phyloP scores from a whole-genome alignment of 2,329 filamentous ascomycete species.

The Scedosporium boydii region DNA sequence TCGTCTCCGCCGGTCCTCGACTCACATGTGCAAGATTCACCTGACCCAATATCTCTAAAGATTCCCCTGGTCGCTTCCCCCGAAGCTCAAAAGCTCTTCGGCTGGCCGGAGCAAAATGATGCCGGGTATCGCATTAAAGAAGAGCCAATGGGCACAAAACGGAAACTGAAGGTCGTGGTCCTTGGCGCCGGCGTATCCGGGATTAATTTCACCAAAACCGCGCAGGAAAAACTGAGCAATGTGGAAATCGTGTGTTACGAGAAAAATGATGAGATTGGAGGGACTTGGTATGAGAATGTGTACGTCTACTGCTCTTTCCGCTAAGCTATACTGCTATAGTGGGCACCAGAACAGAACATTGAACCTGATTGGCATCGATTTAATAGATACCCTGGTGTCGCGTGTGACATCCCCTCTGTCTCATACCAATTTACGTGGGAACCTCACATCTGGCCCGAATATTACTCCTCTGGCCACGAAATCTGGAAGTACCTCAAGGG shows the following conservation, averaged over 20 bases:
- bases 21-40: no score
- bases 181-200: background rate
- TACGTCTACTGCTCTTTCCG: constrained; percentile 1
- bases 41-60: no score
- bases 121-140: background rate
- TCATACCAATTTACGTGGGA: constrained; percentile 4
- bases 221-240: background rate
- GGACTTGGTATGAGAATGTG: constrained; percentile 8
- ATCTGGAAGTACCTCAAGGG: background rate
- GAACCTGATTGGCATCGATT: no score
- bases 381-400: constrained; percentile 9
- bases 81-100: no score
- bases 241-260: constrained; percentile 10
- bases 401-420: constrained; percentile 6
- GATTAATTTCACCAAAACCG: background rate
- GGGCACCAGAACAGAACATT: no score
- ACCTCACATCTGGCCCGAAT: background rate
- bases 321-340: no score
- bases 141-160: background rate
- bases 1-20: no score
- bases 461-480: background rate
- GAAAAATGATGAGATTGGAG: constrained; percentile 10
- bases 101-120: no score
- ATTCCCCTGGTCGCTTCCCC: no score
- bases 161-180: background rate